A percentile compares a stretch with the other conserved stretches of the same genome.
phyloP scores from a whole-genome alignment of 352 stramenopile genomes.

The Globisporangium lucens region DNA sequence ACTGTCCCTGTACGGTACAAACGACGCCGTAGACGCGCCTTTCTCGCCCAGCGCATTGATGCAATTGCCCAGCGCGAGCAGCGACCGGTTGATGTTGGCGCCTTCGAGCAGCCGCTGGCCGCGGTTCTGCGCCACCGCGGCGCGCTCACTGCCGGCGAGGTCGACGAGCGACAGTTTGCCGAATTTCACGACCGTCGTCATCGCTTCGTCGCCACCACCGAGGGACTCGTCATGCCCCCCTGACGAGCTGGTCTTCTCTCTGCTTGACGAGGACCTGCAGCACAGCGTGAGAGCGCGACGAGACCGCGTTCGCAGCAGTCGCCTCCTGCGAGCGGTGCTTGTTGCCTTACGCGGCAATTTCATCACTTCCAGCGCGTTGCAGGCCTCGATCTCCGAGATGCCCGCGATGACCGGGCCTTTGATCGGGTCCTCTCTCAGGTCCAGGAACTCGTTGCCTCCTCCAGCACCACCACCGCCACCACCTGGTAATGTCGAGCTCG shows the following conservation, averaged over 20 bases:
- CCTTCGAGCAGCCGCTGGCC: conserved; percentile 84
- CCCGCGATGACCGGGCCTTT: conserved; percentile 80
- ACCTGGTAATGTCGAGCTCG: conserved; percentile 6
- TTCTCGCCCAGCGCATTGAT: conserved; percentile 93
- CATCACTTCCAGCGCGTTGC: conserved; percentile 81
- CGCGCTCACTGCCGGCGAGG: conserved; percentile 88
- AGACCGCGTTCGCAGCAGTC: conserved; percentile 86
- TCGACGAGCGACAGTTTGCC: conserved; percentile 91
- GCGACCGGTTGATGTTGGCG: conserved; percentile 91
- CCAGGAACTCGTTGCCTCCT: conserved; percentile 44
- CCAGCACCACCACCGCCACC: background rate
- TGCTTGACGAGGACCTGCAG: conserved; percentile 85
- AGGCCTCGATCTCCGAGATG: conserved; percentile 83
- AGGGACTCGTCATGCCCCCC: conserved; percentile 3
- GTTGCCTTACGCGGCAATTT: conserved; percentile 82
- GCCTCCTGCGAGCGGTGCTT: conserved; percentile 85
- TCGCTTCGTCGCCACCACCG: background rate
- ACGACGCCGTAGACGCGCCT: conserved; percentile 33
- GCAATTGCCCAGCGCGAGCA: conserved; percentile 90
- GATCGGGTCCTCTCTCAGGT: conserved; percentile 86
- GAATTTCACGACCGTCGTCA: conserved; percentile 62
- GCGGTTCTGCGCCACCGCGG: conserved; percentile 87
- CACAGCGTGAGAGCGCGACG: conserved; percentile 88
- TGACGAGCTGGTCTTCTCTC: conserved; percentile 27
- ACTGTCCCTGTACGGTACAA: conserved; percentile 89